These are phyloP conservation scores for Colletotrichum sansevieriae DNA, from an alignment of 2,329 filamentous ascomycete species.

Conservation along the genomic window DNA sequence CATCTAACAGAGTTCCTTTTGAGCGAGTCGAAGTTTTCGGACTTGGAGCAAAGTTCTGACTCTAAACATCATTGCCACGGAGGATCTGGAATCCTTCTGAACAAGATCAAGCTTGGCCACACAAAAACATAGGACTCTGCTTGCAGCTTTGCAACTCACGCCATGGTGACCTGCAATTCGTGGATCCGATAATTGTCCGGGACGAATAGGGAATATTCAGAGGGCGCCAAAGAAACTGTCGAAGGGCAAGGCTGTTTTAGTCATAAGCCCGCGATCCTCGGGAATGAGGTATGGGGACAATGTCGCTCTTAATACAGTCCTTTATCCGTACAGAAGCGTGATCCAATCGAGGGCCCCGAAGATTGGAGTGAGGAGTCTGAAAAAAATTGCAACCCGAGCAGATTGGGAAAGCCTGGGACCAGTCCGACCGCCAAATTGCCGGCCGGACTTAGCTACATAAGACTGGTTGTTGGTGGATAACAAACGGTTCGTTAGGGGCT, in stretches of 20 bases:
- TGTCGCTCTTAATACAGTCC: conserved; percentile 16
- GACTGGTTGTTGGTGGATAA: neutral
- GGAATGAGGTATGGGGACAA: conserved; percentile 12
- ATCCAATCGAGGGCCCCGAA: conserved; percentile 5
- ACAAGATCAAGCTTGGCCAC: neutral
- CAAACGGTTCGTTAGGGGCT: conserved; percentile 30
- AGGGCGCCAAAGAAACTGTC: neutral
- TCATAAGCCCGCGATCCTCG: conserved; percentile 22
- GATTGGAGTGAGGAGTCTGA: conserved; percentile 2
- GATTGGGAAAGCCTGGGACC: neutral
- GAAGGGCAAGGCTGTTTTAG: conserved; percentile 18
- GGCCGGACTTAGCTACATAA: neutral
- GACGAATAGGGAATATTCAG: neutral
- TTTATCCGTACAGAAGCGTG: neutral
- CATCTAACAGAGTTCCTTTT: neutral
- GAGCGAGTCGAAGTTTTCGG: conserved; percentile 5
- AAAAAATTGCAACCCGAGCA: conserved; percentile 14
- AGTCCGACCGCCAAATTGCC: conserved; percentile 5
- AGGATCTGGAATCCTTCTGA: neutral
- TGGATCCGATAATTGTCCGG: conserved; percentile 1
- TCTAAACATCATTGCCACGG: neutral
- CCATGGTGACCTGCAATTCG: neutral
- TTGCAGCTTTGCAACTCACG: neutral
- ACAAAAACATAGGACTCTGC: neutral
- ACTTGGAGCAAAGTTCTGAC: neutral